Percentiles rank a stretch among this genome's conserved stretches.
Evolutionary conservation across 352 stramenopile species (phyloP).

Genomic region (Phytophthora nicotianae): DNA sequence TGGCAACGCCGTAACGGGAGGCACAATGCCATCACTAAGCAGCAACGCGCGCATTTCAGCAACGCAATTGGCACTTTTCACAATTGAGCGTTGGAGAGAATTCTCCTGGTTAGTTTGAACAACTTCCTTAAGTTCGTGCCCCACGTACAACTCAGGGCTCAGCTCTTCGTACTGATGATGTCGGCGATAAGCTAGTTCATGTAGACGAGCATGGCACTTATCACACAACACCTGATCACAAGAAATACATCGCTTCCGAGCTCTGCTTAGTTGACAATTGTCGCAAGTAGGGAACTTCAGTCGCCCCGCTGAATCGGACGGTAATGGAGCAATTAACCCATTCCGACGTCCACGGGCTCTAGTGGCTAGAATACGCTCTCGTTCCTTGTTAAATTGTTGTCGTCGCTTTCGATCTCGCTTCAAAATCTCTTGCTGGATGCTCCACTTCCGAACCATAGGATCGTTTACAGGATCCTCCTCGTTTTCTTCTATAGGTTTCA

Average conservation of each 20-base stretch:
- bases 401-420: slow-evolving; percentile 36
- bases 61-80: slow-evolving; percentile 37
- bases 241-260: slow-evolving; percentile 51
- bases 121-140: slow-evolving; percentile 24
- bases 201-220: slow-evolving; percentile 61
- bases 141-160: slow-evolving; percentile 33
- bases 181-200: slow-evolving; percentile 53
- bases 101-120: slow-evolving; percentile 34
- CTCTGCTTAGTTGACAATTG: slow-evolving; percentile 52
- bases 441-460: slow-evolving; percentile 43
- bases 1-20: too few species aligned
- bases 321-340: slow-evolving; percentile 61
- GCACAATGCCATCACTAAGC: slow-evolving; percentile 1
- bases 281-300: slow-evolving; percentile 55
- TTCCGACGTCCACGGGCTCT: slow-evolving; percentile 50
- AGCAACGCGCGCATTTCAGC: slow-evolving; percentile 38
- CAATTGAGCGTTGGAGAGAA: slow-evolving; percentile 27
- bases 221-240: slow-evolving; percentile 71
- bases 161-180: slow-evolving; percentile 63
- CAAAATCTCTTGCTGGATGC: slow-evolving; percentile 38
- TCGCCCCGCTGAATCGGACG: slow-evolving; percentile 32
- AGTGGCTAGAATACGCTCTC: slow-evolving; percentile 41
- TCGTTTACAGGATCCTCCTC: slow-evolving; percentile 13
- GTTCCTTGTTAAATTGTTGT: slow-evolving; percentile 48
- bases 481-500: neutral